A percentile compares a stretch with the other conserved stretches of the same genome.
These are phyloP conservation scores for Plasmodium knowlesi DNA, from an alignment of 169 alveolate genomes.

Conservation along the genomic window DNA sequence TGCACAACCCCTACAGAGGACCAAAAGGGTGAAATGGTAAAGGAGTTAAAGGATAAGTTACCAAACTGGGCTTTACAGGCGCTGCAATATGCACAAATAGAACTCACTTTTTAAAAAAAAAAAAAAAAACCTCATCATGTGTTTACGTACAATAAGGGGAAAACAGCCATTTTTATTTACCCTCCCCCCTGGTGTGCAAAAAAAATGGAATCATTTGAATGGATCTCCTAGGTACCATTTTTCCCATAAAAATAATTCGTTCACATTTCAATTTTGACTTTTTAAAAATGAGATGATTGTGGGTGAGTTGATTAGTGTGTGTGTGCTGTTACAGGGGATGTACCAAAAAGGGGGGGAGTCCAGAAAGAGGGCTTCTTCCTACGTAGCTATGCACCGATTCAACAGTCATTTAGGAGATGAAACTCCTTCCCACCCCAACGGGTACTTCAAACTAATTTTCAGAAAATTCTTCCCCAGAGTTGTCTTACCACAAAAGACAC, in stretches of 20 bases:
- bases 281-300: not conserved
- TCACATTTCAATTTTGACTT: not conserved
- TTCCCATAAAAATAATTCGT: not conserved
- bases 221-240: not conserved
- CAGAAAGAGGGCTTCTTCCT: not conserved
- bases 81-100: constrained; percentile 61
- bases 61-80: constrained; percentile 92
- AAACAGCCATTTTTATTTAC: not conserved
- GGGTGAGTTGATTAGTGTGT: not conserved
- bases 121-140: not conserved
- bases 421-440: not conserved
- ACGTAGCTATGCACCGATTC: not conserved
- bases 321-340: not conserved
- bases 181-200: not conserved
- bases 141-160: not conserved
- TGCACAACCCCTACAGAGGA: too few relatives aligned
- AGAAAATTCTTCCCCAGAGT: not conserved
- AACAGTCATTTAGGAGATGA: not conserved
- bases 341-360: not conserved
- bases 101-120: constrained; percentile 39
- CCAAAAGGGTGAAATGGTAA: not conserved
- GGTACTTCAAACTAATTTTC: not conserved
- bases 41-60: constrained; percentile 76
- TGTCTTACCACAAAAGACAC: not conserved
- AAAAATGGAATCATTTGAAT: not conserved